Evolutionary conservation across 441 rosid genomes (phyloP), one percentile per base, ranked within the genome.

Genomic region (Populus hybrid): DNA sequence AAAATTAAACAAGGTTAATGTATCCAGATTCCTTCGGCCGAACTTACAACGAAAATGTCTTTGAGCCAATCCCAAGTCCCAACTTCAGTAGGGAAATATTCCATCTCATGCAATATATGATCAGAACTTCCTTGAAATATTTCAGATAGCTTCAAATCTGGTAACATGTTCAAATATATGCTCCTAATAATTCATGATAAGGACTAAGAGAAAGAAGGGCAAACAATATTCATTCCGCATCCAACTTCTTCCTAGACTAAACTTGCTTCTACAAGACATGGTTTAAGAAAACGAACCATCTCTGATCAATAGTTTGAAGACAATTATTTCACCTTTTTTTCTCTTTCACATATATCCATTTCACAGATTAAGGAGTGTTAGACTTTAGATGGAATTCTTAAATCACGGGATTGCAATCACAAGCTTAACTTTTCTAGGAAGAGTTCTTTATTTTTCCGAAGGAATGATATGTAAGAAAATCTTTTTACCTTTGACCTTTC

Each of bases 401-500:
- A 5, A 23, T 24, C 24, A 24, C 14, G 61, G 26, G 26, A 36
- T 36, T n/a, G 20, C 29, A 38, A 63, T 61, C 14, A 72, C 69
- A 35, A 75, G 61, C 53, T 53, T 8, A 50, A 68, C 12, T 2
- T 69, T 59, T 45, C 36, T 28, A 74, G 69, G 23, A 56, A 36
- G 23, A 53, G 12, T 28, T 64, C 50, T 9, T 38, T 36, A 28
- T 74, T 64, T 69, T 76, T 77, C 14, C 50, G 23, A 45, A 6
- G 21, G 71, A 68, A 65, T 70, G 28, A 72, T 50, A 28, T 18
- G 6, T 61, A 50, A 71, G 68, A 23, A 45, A 72, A 36, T 9
- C 29, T 63, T 31, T 81, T 73, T 88, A 96, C 99, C 98, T 96
- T 85, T 96, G 98, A 84, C 98, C 98, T 85, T 96, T 96, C 98